A percentile compares a stretch with the other conserved stretches of the same genome.
Conservation (phyloP, 177 flowering plant genomes). For the Vitis hybrid region DNA sequence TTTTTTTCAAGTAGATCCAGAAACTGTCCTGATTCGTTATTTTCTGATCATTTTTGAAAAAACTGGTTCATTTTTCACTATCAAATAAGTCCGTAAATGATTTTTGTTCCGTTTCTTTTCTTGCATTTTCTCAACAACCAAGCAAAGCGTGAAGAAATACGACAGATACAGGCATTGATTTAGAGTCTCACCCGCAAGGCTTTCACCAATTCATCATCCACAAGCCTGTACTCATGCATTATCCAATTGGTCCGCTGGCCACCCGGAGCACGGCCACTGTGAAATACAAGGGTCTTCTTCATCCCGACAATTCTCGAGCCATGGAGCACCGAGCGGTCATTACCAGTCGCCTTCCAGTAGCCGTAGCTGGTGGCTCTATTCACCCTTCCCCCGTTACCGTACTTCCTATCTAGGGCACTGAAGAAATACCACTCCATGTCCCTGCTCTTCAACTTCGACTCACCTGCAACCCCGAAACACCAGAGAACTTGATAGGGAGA, state of each 20-base stretch:
- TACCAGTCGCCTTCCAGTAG: slow-evolving; percentile 96
- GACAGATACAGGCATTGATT: neutral
- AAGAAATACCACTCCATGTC: slow-evolving; percentile 90
- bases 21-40: too few relatives aligned
- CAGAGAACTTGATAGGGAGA: neutral
- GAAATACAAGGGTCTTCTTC: slow-evolving; percentile 90
- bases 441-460: slow-evolving; percentile 59
- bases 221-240: slow-evolving; percentile 88
- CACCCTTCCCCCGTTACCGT: slow-evolving; percentile 69
- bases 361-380: slow-evolving; percentile 76
- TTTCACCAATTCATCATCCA: slow-evolving; percentile 53
- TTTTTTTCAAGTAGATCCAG: too few relatives aligned
- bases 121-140: neutral
- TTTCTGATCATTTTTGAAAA: too few relatives aligned
- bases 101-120: neutral
- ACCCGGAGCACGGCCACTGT: slow-evolving; percentile 77
- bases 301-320: slow-evolving; percentile 45
- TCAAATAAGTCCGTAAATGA: too few relatives aligned
- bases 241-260: slow-evolving; percentile 91
- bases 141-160: neutral
- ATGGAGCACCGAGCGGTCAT: slow-evolving; percentile 57
- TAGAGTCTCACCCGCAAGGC: slow-evolving; percentile 43
- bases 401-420: slow-evolving; percentile 74
- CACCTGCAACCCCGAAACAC: slow-evolving; percentile 28
- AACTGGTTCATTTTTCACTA: too few relatives aligned